Percentiles rank a stretch among this genome's conserved stretches.
phyloP scores from a whole-genome alignment of 1,139 yeast species.

The Pichia sp. region DNA sequence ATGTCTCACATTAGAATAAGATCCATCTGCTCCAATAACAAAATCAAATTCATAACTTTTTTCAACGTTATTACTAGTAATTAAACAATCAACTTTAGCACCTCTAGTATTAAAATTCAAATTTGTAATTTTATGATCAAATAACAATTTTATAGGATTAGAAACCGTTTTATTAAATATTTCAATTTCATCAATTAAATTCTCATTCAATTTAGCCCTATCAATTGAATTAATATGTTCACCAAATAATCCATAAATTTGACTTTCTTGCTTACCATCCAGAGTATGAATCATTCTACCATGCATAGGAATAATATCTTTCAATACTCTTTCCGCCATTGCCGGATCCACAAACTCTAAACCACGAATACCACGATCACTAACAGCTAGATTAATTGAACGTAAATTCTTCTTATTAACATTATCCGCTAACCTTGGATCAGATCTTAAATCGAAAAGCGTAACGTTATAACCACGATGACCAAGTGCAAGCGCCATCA shows the following conservation, averaged over 20 bases:
- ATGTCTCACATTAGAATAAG: conserved; percentile 67
- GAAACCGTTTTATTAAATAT: conserved; percentile 27
- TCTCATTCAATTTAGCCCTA: conserved; percentile 60
- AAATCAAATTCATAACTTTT: conserved; percentile 36
- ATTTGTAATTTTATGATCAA: conserved; percentile 48
- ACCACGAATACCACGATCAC: conserved; percentile 75
- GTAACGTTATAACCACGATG: conserved; percentile 69
- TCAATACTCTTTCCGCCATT: conserved; percentile 51
- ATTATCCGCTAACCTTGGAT: conserved; percentile 27
- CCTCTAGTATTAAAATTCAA: conserved; percentile 14
- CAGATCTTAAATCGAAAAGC: conserved; percentile 57
- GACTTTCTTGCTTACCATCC: conserved; percentile 60
- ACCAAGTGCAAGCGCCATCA: conserved; percentile 76
- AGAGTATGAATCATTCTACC: conserved; percentile 85
- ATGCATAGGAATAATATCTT: conserved; percentile 70
- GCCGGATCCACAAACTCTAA: conserved; percentile 53
- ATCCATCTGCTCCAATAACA: conserved; percentile 82
- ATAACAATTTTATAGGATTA: conserved; percentile 41
- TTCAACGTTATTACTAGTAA: background rate
- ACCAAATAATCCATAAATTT: conserved; percentile 76
- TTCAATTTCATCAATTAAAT: conserved; percentile 58
- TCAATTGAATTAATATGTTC: conserved; percentile 84
- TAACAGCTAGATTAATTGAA: conserved; percentile 83
- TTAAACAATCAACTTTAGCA: conserved; percentile 8
- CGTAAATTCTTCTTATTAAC: conserved; percentile 37